Conservation (phyloP, 2,329 filamentous ascomycete genomes). For the Ophiosphaerella herpotricha region DNA sequence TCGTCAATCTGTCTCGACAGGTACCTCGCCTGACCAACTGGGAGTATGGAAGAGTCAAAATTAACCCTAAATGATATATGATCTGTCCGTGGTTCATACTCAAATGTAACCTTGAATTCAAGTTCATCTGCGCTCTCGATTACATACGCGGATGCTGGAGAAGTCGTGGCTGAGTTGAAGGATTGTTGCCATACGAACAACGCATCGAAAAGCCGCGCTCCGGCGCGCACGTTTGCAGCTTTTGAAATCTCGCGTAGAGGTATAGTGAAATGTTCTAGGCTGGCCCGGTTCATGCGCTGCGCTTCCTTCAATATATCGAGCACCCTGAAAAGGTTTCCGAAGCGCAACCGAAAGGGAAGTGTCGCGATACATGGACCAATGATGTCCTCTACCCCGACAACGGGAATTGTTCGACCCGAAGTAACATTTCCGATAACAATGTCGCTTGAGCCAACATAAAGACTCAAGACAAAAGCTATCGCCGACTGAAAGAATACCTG, state of each 20-base stretch:
- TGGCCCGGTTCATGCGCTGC: slow-evolving; percentile 67
- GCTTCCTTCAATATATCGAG: slow-evolving; percentile 66
- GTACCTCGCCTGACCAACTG: slow-evolving; percentile 58
- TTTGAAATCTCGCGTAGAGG: slow-evolving; percentile 73
- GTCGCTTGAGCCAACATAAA: slow-evolving; percentile 68
- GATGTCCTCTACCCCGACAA: slow-evolving; percentile 71
- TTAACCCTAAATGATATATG: slow-evolving; percentile 59
- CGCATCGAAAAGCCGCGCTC: slow-evolving; percentile 71
- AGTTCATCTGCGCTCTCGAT: slow-evolving; percentile 69
- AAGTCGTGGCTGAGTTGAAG: slow-evolving; percentile 43
- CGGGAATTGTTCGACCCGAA: slow-evolving; percentile 76
- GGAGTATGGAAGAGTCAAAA: slow-evolving; percentile 60
- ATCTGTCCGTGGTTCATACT: slow-evolving; percentile 67
- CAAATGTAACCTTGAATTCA: slow-evolving; percentile 76
- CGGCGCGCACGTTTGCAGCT: slow-evolving; percentile 58
- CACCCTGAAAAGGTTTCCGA: slow-evolving; percentile 57
- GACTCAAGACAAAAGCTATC: slow-evolving; percentile 66
- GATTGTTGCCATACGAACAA: slow-evolving; percentile 87
- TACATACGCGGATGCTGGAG: slow-evolving; percentile 54
- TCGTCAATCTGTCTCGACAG: slow-evolving; percentile 66
- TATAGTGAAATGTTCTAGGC: slow-evolving; percentile 66
- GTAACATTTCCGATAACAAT: slow-evolving; percentile 78
- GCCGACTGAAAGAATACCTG: slow-evolving; percentile 79
- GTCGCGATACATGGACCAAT: slow-evolving; percentile 81
- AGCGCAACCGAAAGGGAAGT: slow-evolving; percentile 70